These are phyloP conservation scores for Petunia hybrid DNA, from an alignment of 305 asterid genomes.

Conservation along the genomic window DNA sequence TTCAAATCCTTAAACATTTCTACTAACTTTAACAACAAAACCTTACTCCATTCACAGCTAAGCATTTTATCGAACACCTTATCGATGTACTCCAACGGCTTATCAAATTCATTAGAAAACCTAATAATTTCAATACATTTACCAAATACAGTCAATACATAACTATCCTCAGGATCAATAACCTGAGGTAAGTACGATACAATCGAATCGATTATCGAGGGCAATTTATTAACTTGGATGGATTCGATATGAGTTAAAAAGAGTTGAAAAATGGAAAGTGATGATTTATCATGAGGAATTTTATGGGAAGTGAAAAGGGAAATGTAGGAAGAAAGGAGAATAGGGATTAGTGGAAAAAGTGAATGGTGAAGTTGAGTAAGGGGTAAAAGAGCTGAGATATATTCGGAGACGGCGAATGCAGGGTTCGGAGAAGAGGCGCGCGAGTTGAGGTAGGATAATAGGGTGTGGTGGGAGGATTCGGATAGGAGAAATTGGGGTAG, in stretches of 20 bases:
- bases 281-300: constrained; percentile 65
- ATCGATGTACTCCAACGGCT: constrained; percentile 52
- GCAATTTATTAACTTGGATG: constrained; percentile 50
- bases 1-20: constrained; percentile 67
- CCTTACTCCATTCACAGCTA: constrained; percentile 66
- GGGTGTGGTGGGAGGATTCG: constrained; percentile 57
- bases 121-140: constrained; percentile 65
- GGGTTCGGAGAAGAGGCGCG: constrained; percentile 56
- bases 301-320: constrained; percentile 63
- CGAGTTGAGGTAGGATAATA: constrained; percentile 64
- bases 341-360: constrained; percentile 57
- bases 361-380: constrained; percentile 59
- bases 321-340: constrained; percentile 59
- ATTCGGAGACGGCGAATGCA: constrained; percentile 59
- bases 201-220: constrained; percentile 49
- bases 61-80: constrained; percentile 61
- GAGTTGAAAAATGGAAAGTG: constrained; percentile 64
- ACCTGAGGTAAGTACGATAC: constrained; percentile 52
- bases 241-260: constrained; percentile 61
- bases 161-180: constrained; percentile 63
- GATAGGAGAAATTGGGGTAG: constrained; percentile 70
- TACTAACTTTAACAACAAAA: constrained; percentile 74
- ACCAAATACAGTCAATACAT: constrained; percentile 62
- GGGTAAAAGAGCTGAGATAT: constrained; percentile 63
- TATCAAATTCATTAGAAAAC: constrained; percentile 61